Conservation (phyloP, 2,329 filamentous ascomycete genomes). For the Immersiporthe knoxdaviesiana region DNA sequence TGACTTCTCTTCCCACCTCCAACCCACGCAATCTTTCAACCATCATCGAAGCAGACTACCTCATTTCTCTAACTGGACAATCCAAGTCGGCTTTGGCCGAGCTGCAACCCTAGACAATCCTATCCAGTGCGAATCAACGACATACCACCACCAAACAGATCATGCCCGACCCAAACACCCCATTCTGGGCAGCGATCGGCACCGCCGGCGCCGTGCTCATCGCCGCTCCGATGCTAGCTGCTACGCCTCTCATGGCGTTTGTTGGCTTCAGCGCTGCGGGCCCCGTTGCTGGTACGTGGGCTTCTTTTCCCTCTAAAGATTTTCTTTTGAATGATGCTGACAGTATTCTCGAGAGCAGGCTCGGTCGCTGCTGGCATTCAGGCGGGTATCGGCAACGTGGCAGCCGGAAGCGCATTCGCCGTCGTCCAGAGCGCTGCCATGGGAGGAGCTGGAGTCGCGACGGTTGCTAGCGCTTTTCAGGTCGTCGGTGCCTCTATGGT, state of each 20-base stretch:
- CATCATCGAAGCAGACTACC: neutral
- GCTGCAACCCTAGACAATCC: neutral
- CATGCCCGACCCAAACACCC: slow-evolving; percentile 9
- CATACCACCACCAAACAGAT: neutral
- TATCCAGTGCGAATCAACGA: neutral
- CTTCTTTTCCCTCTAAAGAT: neutral
- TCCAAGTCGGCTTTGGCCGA: neutral
- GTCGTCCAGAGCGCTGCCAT: slow-evolving; percentile 33
- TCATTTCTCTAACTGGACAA: neutral
- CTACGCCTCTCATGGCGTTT: slow-evolving; percentile 17
- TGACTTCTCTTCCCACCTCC: neutral
- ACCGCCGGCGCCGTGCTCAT: neutral
- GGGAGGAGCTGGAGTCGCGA: slow-evolving; percentile 31
- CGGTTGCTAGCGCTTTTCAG: slow-evolving; percentile 26
- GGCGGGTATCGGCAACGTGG: slow-evolving; percentile 29
- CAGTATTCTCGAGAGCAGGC: slow-evolving; percentile 27
- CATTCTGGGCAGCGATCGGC: slow-evolving; percentile 7
- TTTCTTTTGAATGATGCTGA: neutral
- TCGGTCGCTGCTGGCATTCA: slow-evolving; percentile 32
- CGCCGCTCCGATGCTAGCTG: slow-evolving; percentile 25
- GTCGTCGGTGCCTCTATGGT: slow-evolving; percentile 19
- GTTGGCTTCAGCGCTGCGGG: slow-evolving; percentile 27
- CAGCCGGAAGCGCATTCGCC: slow-evolving; percentile 31
- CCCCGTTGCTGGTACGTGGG: slow-evolving; percentile 25
- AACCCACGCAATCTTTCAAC: neutral